Percentiles rank a stretch among this genome's conserved stretches.
Conservation (phyloP, 106 monocot species). For the Dactylorhiza incarnata region DNA sequence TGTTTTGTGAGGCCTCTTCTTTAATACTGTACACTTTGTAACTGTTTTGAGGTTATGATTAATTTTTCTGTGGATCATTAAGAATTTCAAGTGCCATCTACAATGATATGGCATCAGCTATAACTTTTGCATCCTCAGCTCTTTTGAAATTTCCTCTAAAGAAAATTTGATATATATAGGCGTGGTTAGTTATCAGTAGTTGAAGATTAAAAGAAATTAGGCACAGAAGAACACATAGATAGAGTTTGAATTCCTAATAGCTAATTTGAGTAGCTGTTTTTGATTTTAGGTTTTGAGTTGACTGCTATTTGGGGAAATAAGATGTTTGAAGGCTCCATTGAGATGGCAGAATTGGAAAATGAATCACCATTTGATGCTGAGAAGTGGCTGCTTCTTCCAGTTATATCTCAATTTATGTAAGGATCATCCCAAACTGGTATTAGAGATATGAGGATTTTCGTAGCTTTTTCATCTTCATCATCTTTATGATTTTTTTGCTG, state of each 20-base stretch:
- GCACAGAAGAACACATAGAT: background rate
- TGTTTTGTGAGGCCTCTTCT: background rate
- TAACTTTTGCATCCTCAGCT: background rate
- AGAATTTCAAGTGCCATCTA: background rate
- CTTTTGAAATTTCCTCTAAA: background rate
- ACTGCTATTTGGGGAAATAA: constrained; percentile 53
- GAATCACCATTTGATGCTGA: constrained; percentile 88
- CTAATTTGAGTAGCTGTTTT: constrained; percentile 5
- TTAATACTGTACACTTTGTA: background rate
- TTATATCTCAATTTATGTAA: constrained; percentile 65
- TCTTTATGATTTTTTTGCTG: background rate
- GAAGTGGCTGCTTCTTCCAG: constrained; percentile 61
- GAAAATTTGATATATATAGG: background rate
- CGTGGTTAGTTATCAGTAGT: background rate
- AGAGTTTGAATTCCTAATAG: background rate
- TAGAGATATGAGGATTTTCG: background rate
- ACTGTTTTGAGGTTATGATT: background rate
- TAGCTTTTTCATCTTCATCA: background rate
- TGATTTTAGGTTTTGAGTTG: constrained; percentile 70
- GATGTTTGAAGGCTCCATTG: constrained; percentile 61
- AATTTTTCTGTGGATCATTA: background rate
- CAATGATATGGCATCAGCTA: background rate
- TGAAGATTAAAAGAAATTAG: background rate
- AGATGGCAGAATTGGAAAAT: constrained; percentile 97
- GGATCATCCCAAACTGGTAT: constrained; percentile 9